A percentile compares a stretch with the other conserved stretches of the same genome.
These are phyloP conservation scores for Leptographium radiaticola DNA, from an alignment of 2,329 filamentous ascomycete species.

Conservation along the genomic window DNA sequence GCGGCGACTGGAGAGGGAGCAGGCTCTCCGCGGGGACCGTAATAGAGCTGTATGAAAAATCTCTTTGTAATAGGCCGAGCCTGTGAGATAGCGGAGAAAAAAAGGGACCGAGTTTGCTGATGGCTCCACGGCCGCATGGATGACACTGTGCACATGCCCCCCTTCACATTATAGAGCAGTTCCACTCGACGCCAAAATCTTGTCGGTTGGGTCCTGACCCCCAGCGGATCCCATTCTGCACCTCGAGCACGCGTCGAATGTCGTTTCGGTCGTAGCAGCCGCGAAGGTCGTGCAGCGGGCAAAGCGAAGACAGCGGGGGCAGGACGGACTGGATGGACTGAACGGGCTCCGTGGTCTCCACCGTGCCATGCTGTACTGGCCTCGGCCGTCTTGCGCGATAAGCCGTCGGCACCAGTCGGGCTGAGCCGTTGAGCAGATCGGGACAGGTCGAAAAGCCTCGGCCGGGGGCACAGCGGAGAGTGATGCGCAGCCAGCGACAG, in stretches of 20 bases:
- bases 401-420: slow-evolving; percentile 22
- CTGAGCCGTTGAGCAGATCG: slow-evolving; percentile 24
- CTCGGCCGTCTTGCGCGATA: slow-evolving; percentile 11
- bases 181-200: slow-evolving; percentile 24
- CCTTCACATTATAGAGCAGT: slow-evolving; percentile 25
- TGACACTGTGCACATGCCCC: no score
- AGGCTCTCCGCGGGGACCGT: background rate
- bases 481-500: slow-evolving; percentile 39
- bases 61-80: background rate
- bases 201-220: slow-evolving; percentile 28
- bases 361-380: background rate
- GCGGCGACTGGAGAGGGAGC: background rate
- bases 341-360: background rate
- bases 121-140: background rate
- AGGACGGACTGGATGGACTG: slow-evolving; percentile 3
- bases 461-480: slow-evolving; percentile 31
- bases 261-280: slow-evolving; percentile 33
- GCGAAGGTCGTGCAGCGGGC: slow-evolving; percentile 27
- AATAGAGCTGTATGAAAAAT: background rate
- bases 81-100: background rate
- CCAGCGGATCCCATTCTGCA: slow-evolving; percentile 32
- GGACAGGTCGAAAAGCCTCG: slow-evolving; percentile 37
- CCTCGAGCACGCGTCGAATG: slow-evolving; percentile 30
- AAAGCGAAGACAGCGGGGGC: slow-evolving; percentile 16
- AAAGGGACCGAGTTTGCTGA: background rate